Conservation (phyloP, 2,329 filamentous ascomycete species). For the Clarireedia paspali region DNA sequence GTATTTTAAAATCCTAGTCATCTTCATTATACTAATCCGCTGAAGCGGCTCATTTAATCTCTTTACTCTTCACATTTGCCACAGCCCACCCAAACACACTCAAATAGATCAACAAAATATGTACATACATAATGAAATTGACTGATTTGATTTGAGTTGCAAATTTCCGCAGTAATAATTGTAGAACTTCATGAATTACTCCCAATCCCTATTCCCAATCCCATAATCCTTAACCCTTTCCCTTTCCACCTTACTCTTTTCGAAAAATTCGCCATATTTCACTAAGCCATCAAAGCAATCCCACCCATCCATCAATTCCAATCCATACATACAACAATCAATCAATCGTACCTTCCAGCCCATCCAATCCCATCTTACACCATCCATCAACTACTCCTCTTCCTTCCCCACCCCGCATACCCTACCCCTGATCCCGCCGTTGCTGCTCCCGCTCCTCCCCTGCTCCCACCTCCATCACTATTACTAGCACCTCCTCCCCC, state of each 20-base stretch:
- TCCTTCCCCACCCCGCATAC: constrained; percentile 1
- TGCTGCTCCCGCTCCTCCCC: not conserved
- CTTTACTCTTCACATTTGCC: too few species aligned
- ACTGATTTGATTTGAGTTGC: not conserved
- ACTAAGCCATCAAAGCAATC: too few species aligned
- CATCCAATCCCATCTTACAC: not conserved
- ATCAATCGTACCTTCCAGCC: not conserved
- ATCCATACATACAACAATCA: not conserved
- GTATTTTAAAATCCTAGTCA: not conserved
- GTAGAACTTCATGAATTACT: not conserved
- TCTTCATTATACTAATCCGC: not conserved
- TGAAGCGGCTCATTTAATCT: too few species aligned
- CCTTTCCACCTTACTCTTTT: too few species aligned
- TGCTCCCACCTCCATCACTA: not conserved
- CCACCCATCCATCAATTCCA: too few species aligned
- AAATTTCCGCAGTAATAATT: not conserved
- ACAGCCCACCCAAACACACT: too few species aligned
- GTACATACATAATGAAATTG: not conserved
- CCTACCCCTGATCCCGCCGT: too few species aligned
- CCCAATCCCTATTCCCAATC: not conserved
- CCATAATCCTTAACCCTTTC: not conserved
- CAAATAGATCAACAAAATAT: too few species aligned
- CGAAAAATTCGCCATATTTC: too few species aligned
- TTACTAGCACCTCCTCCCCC: not conserved
- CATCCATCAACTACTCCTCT: constrained; percentile 1